Conservation (phyloP, 2,329 filamentous ascomycete species). For the Epicoccum nigrum region DNA sequence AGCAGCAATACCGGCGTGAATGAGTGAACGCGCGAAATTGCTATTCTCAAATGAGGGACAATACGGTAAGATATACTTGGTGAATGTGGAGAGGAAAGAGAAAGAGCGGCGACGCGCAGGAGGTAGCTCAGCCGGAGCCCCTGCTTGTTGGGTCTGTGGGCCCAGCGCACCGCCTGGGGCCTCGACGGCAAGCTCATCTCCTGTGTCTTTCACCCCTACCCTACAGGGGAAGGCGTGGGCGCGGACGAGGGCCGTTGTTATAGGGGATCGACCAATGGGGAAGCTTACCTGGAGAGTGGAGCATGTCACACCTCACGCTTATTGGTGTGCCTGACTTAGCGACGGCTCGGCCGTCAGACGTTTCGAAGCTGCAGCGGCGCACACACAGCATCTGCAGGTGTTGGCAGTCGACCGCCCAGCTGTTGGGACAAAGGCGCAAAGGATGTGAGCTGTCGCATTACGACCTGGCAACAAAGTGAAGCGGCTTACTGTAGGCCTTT, state of each 20-base stretch:
- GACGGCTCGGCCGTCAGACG: slow-evolving; percentile 26
- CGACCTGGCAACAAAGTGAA: not conserved
- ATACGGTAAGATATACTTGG: slow-evolving; percentile 32
- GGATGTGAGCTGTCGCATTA: slow-evolving; percentile 19
- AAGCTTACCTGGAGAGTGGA: slow-evolving; percentile 26
- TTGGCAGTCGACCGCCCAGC: slow-evolving; percentile 25
- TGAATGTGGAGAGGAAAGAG: slow-evolving; percentile 34
- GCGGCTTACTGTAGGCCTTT: slow-evolving; percentile 6
- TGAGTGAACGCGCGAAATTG: slow-evolving; percentile 48
- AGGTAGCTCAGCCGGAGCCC: slow-evolving; percentile 26
- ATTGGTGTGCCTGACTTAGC: slow-evolving; percentile 45
- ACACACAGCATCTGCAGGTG: slow-evolving; percentile 28
- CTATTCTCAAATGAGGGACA: slow-evolving; percentile 34
- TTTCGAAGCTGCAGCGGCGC: slow-evolving; percentile 17
- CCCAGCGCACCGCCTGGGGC: slow-evolving; percentile 16
- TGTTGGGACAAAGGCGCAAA: slow-evolving; percentile 18
- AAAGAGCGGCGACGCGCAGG: slow-evolving; percentile 33
- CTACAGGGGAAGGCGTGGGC: slow-evolving; percentile 21
- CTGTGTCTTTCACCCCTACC: slow-evolving; percentile 16
- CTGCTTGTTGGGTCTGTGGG: slow-evolving; percentile 22
- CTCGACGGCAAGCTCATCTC: slow-evolving; percentile 36
- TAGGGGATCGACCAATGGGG: slow-evolving; percentile 35
- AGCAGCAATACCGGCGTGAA: slow-evolving; percentile 43
- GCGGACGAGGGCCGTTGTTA: slow-evolving; percentile 29
- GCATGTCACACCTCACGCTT: not conserved